phyloP scores from a whole-genome alignment of 108 stramenopile species.

The Mayamaea pseudoterrestris region DNA sequence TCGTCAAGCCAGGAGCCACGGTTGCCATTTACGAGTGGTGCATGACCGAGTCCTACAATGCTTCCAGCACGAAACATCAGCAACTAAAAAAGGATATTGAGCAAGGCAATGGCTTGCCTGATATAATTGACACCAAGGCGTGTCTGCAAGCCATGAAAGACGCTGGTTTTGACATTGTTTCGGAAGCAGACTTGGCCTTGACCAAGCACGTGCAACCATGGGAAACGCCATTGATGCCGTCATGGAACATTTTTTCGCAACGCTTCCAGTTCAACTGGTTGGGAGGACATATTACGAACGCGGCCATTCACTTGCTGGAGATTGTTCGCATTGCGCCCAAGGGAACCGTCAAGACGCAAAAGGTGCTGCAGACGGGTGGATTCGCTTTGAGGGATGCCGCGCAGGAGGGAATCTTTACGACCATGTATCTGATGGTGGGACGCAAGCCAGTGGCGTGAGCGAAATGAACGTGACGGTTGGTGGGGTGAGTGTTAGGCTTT shows the following conservation, averaged over 20 bases:
- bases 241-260: slow-evolving; percentile 78
- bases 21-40: slow-evolving; percentile 91
- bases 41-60: slow-evolving; percentile 78
- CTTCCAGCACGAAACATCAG: slow-evolving; percentile 48
- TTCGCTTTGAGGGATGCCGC: slow-evolving; percentile 71
- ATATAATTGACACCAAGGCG: slow-evolving; percentile 45
- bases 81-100: slow-evolving; percentile 79
- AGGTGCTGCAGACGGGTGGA: slow-evolving; percentile 74
- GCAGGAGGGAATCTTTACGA: slow-evolving; percentile 61
- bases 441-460: slow-evolving; percentile 35
- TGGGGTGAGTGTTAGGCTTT: no score
- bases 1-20: slow-evolving; percentile 68
- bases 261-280: slow-evolving; percentile 87
- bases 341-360: slow-evolving; percentile 79
- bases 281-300: slow-evolving; percentile 47
- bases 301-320: slow-evolving; percentile 28
- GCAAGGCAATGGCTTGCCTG: slow-evolving; percentile 83
- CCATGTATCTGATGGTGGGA: slow-evolving; percentile 85
- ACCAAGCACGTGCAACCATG: slow-evolving; percentile 39
- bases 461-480: no score
- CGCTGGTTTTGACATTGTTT: slow-evolving; percentile 70
- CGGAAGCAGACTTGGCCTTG: slow-evolving; percentile 55
- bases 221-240: slow-evolving; percentile 65
- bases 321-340: slow-evolving; percentile 52
- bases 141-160: slow-evolving; percentile 53